phyloP scores from a whole-genome alignment of 2,329 filamentous ascomycete species.

The Xylariaceae sp. region DNA sequence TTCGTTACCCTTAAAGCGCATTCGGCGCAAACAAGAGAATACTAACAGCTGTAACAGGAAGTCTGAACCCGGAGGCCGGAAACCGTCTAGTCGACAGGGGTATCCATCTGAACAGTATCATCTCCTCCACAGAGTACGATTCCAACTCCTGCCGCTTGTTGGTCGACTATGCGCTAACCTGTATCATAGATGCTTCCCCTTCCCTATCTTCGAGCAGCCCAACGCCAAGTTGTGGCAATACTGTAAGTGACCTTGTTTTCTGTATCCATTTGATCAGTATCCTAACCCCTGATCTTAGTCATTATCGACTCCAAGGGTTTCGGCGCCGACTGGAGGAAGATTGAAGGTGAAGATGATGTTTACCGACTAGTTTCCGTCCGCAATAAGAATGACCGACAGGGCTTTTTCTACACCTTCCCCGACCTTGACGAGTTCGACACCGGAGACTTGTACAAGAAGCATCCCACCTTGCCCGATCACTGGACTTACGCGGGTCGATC shows the following conservation, averaged over 20 bases:
- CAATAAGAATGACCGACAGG: conserved; percentile 31
- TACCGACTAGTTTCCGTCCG: conserved; percentile 39
- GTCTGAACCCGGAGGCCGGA: conserved; percentile 35
- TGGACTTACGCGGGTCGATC: conserved; percentile 37
- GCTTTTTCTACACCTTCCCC: conserved; percentile 30
- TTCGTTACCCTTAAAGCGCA: conserved; percentile 17
- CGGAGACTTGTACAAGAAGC: conserved; percentile 40
- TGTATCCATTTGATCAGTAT: neutral
- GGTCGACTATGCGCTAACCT: conserved; percentile 11
- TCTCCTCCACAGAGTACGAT: conserved; percentile 40
- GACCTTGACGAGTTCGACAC: conserved; percentile 38
- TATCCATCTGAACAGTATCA: conserved; percentile 34
- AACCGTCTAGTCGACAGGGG: conserved; percentile 36
- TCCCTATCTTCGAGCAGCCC: conserved; percentile 32
- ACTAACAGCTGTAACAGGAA: conserved; percentile 27
- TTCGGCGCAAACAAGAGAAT: conserved; percentile 1
- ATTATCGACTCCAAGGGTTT: conserved; percentile 38
- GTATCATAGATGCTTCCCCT: conserved; percentile 32
- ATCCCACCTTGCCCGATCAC: conserved; percentile 35
- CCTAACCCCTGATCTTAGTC: conserved; percentile 22
- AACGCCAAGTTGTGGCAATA: conserved; percentile 39
- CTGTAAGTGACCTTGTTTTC: conserved; percentile 19
- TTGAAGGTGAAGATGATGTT: conserved; percentile 30
- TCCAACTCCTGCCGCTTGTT: neutral
- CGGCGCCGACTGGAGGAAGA: conserved; percentile 38